These are phyloP conservation scores for Penicillium egyptiacum DNA, from an alignment of 495 filamentous ascomycete genomes.

Conservation along the genomic window DNA sequence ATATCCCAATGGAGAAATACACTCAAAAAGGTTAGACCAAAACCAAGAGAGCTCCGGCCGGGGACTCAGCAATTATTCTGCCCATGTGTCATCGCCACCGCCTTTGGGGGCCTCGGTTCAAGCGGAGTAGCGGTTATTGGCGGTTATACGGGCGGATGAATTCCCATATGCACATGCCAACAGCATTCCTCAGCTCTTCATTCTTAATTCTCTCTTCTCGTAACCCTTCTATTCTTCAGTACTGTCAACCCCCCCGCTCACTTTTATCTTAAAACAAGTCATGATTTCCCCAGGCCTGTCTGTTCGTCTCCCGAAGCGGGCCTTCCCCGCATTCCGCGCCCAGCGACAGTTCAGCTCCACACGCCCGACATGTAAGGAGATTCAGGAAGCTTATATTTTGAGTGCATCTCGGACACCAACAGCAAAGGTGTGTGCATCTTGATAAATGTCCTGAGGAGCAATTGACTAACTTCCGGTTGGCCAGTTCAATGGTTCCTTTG, in stretches of 20 bases:
- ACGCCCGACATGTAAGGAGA: slow-evolving; percentile 58
- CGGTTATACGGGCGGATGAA: slow-evolving; percentile 22
- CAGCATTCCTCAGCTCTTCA: slow-evolving; percentile 5
- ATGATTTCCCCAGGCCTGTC: slow-evolving; percentile 33
- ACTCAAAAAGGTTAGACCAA: not conserved
- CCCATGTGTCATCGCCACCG: slow-evolving; percentile 30
- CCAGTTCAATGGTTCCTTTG: slow-evolving; percentile 91
- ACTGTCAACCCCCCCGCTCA: not conserved
- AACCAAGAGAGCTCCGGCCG: not conserved
- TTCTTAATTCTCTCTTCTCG: not conserved
- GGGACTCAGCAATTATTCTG: slow-evolving; percentile 15
- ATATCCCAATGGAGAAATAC: slow-evolving; percentile 25
- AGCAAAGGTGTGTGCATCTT: slow-evolving; percentile 60
- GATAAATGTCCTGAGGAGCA: not conserved
- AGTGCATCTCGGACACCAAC: slow-evolving; percentile 85
- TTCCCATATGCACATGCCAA: slow-evolving; percentile 5
- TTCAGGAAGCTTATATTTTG: slow-evolving; percentile 88
- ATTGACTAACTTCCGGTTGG: not conserved
- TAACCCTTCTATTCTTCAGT: not conserved
- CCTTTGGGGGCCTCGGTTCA: slow-evolving; percentile 32
- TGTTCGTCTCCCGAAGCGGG: slow-evolving; percentile 34
- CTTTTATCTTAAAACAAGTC: not conserved
- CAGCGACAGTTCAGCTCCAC: slow-evolving; percentile 69
- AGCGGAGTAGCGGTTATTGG: slow-evolving; percentile 32
- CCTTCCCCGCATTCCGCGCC: slow-evolving; percentile 46